These are phyloP conservation scores for Globisporangium apiculatum DNA, from an alignment of 352 stramenopile species.

Conservation along the genomic window DNA sequence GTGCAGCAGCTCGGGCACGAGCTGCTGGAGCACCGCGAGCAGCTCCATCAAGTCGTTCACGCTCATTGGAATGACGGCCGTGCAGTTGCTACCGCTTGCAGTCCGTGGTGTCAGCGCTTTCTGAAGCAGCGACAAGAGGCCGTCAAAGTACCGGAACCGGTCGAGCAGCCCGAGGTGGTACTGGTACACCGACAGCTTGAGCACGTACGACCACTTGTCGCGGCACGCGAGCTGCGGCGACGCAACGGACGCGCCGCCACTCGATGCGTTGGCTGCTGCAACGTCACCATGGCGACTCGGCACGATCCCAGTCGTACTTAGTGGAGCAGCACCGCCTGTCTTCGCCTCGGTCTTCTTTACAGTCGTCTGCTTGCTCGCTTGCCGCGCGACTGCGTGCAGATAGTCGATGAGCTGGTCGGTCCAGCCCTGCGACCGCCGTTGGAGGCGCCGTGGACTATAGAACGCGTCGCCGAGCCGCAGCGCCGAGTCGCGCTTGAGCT, in stretches of 20 bases:
- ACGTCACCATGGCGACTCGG: conserved; percentile 27
- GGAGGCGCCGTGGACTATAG: conserved; percentile 62
- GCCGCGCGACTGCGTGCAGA: conserved; percentile 55
- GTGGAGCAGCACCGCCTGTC: background rate
- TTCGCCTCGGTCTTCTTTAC: conserved; percentile 16
- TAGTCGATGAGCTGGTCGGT: conserved; percentile 77
- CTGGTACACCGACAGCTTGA: conserved; percentile 80
- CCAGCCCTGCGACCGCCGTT: conserved; percentile 68
- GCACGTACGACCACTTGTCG: conserved; percentile 78
- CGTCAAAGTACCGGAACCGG: conserved; percentile 70
- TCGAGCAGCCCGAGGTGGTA: conserved; percentile 74
- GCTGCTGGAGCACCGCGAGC: conserved; percentile 55
- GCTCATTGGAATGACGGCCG: conserved; percentile 43
- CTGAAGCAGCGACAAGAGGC: conserved; percentile 68
- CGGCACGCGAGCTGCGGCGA: conserved; percentile 35
- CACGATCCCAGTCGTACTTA: conserved; percentile 1
- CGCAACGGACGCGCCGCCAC: conserved; percentile 5
- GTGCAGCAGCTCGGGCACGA: conserved; percentile 66
- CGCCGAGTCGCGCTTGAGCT: conserved; percentile 63
- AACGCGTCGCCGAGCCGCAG: conserved; percentile 73
- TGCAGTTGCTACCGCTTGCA: conserved; percentile 18
- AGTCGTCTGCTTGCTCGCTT: conserved; percentile 24
- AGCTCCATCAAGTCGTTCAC: conserved; percentile 78
- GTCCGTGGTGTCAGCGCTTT: conserved; percentile 63
- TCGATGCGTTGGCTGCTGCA: conserved; percentile 7